Evolutionary conservation across 1,139 yeast genomes (phyloP), one percentile per base, ranked within the genome.

Genomic region (Wickerhamomyces sp.): DNA sequence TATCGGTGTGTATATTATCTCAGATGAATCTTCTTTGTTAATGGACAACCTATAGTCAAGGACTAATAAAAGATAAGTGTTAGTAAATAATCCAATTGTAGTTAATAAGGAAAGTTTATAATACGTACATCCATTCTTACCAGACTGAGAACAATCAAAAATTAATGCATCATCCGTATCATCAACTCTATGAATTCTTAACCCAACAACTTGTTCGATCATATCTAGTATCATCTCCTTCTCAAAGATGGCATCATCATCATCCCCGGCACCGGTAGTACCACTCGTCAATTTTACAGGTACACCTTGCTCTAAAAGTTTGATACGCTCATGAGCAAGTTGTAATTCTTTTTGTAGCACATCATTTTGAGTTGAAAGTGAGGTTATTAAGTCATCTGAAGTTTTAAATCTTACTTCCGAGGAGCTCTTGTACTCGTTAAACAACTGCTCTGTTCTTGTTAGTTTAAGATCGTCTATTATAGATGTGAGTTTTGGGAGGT

Each of bases 141-240:
- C 71, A 8, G 70, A 63, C 46, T 79, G 86, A 18, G 72, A 64
- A 31, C 80, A 72, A 45, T 76, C 79, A 54, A 76, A 78, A 33
- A 64, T 63, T 41, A 70, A 65, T 2, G 64, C 54, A n/a, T 55
- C 65, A 2, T 65, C 68, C 31, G 67, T 70, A 37, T 72, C 78
- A 36, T 67, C 69, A 41, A 71, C 74, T 44, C 72, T 68, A 28
- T 68, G 64, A 7, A 78, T 70, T 37, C 78, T 64, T 28, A 78
- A 55, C 0, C 84, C 84, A 8, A 81, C 77, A 33, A 78, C 60
- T 37, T 76, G 67, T 49, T 78, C 81, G 38, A 75, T 54, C 72
- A 78, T 69, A 51, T 76, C 82, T 28, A 76, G 57, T 9, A 77
- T 72, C 38, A 74, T 61, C 2, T 74, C 73, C 15, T 70, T 69